These are phyloP conservation scores for Amyloporia xantha DNA, from an alignment of 768 basidiomycete genomes.

Conservation along the genomic window DNA sequence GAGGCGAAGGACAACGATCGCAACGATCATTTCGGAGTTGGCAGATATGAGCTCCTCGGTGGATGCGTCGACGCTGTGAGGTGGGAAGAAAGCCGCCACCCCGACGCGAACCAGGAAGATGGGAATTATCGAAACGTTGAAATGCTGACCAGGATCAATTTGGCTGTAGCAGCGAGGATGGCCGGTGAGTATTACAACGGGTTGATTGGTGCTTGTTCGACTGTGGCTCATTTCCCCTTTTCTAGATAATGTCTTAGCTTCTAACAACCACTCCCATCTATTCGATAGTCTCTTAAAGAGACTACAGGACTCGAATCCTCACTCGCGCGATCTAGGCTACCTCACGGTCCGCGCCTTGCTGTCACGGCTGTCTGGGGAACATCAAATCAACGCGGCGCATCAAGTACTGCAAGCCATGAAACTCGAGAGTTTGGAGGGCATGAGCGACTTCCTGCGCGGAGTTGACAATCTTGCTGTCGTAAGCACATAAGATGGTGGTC, in stretches of 20 bases:
- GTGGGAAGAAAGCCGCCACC: constrained; percentile 25
- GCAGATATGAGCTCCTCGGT: constrained; percentile 37
- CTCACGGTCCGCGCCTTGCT: constrained; percentile 61
- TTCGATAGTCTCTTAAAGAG: constrained; percentile 45
- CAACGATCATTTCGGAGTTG: constrained; percentile 10
- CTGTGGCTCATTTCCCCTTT: too few relatives aligned
- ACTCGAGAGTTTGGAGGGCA: constrained; percentile 37
- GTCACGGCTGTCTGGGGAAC: constrained; percentile 45
- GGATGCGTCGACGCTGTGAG: constrained; percentile 47
- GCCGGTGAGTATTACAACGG: constrained; percentile 67
- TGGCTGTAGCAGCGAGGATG: constrained; percentile 49
- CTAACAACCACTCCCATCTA: constrained; percentile 36
- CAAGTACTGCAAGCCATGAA: constrained; percentile 41
- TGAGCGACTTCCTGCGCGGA: constrained; percentile 31
- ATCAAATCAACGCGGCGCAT: constrained; percentile 49
- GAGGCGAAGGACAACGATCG: constrained; percentile 25
- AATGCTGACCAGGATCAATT: constrained; percentile 46
- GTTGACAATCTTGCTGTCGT: constrained; percentile 26
- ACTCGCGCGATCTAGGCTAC: constrained; percentile 52
- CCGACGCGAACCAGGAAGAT: constrained; percentile 24
- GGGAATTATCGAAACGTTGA: constrained; percentile 26
- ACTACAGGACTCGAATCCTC: constrained; percentile 40
- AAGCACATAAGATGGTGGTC: too few relatives aligned
- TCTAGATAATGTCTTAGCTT: constrained; percentile 46
- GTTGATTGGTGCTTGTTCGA: too few relatives aligned